phyloP scores from a whole-genome alignment of 352 stramenopile genomes.

The Phytophthora uliginosa region DNA sequence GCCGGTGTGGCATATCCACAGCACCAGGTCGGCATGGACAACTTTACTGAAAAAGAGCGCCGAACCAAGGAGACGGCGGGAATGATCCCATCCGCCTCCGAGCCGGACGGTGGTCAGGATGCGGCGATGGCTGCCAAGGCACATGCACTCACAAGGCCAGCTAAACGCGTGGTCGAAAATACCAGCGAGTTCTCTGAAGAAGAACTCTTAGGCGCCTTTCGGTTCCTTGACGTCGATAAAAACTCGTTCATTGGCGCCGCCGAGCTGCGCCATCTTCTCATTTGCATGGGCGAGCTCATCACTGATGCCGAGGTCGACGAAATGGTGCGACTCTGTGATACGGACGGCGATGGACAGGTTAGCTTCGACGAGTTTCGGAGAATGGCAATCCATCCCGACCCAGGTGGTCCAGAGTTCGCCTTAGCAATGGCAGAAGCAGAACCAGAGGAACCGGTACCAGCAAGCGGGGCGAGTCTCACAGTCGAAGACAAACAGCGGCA shows the following conservation, averaged over 20 bases:
- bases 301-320: conserved; percentile 95
- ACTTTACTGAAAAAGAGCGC: conserved; percentile 77
- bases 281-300: conserved; percentile 97
- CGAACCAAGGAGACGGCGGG: conserved; percentile 71
- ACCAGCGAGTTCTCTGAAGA: conserved; percentile 92
- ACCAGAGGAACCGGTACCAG: conserved; percentile 22
- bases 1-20: conserved; percentile 91
- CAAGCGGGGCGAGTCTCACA: conserved; percentile 29
- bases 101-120: conserved; percentile 29
- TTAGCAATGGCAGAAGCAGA: conserved; percentile 40
- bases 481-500: conserved; percentile 62
- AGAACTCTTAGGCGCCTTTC: conserved; percentile 93
- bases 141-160: conserved; percentile 27
- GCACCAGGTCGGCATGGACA: conserved; percentile 87
- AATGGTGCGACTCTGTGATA: conserved; percentile 95
- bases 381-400: conserved; percentile 93
- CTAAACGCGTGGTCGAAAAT: conserved; percentile 39
- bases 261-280: conserved; percentile 94
- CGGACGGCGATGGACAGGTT: conserved; percentile 94
- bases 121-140: conserved; percentile 32
- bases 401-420: conserved; percentile 82
- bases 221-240: conserved; percentile 95
- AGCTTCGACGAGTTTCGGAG: conserved; percentile 93
- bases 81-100: conserved; percentile 12
- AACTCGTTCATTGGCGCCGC: conserved; percentile 95